Evolutionary conservation across 495 filamentous ascomycete genomes (phyloP), one percentile per base, ranked within the genome.

Genomic region (Astrocystis sublimbata): DNA sequence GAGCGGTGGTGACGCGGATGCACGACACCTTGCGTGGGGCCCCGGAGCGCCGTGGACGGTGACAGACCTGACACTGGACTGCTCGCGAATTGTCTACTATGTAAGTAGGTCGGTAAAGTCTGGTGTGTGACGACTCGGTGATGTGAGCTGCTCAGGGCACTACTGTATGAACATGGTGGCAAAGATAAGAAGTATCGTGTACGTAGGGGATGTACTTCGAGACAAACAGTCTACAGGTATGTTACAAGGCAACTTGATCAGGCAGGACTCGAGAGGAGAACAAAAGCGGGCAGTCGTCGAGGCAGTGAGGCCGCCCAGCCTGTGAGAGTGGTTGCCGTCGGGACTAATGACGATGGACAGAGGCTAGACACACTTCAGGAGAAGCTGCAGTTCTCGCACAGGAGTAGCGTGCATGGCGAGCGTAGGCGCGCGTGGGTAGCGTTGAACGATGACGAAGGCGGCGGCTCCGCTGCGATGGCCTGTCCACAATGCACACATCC

Each of bases 381-480:
- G 26, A 19, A 57, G 40, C 40, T 57, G n/a, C n/a, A n/a, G n/a
- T n/a, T n/a, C n/a, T n/a, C n/a, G n/a, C n/a, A n/a, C n/a, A n/a
- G n/a, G n/a, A n/a, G n/a, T n/a, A n/a, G n/a, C n/a, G n/a, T n/a
- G n/a, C n/a, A n/a, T n/a, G n/a, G n/a, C n/a, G n/a, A n/a, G n/a
- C n/a, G n/a, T n/a, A n/a, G n/a, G n/a, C n/a, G n/a, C n/a, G n/a
- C n/a, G n/a, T n/a, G n/a, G 45, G 26, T 47, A 42, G 49, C 19
- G 19, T 62, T 30, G 26, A n/a, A 54, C 54, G 60, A 62, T 56
- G 60, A 54, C 54, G 52, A 62, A 45, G 43, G 49, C 47, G 60
- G 51, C 33, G 31, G 26, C 60, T n/a, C n/a, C n/a, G n/a, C n/a
- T n/a, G n/a, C n/a, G n/a, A n/a, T n/a, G n/a, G n/a, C n/a, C n/a